A percentile compares a stretch with the other conserved stretches of the same genome.
phyloP scores from a whole-genome alignment of 305 asterid species.

The Fraxinus floribunda region DNA sequence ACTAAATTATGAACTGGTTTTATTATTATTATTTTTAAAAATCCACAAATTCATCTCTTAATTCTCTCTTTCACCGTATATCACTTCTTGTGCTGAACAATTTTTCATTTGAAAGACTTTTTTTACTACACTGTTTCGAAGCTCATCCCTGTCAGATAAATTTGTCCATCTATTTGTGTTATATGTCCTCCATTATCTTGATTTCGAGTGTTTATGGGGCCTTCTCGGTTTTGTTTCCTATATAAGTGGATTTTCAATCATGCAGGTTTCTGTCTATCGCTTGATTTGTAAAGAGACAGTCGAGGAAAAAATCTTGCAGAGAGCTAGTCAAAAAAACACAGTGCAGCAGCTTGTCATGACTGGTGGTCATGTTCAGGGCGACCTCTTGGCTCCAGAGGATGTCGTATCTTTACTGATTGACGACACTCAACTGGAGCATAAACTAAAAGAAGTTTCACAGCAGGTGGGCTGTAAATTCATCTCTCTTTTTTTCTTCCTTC shows the following conservation, averaged over 20 bases:
- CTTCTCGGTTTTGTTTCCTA: background rate
- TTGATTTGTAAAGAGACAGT: constrained; percentile 89
- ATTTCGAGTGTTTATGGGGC: background rate
- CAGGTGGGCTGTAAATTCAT: constrained; percentile 47
- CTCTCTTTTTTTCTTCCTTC: background rate
- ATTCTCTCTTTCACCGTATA: background rate
- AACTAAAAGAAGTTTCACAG: constrained; percentile 81
- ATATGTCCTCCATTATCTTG: background rate
- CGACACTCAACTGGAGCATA: constrained; percentile 91
- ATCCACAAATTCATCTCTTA: background rate
- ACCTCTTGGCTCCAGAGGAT: constrained; percentile 94
- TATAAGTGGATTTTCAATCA: constrained; percentile 3
- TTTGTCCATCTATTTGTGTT: background rate
- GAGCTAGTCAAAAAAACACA: constrained; percentile 93
- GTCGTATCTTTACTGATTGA: constrained; percentile 90
- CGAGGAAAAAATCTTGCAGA: constrained; percentile 89
- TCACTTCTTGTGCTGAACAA: background rate
- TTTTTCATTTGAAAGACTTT: background rate
- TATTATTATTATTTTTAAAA: no score
- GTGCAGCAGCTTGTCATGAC: constrained; percentile 99
- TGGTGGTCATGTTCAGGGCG: constrained; percentile 98
- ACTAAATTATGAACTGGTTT: background rate
- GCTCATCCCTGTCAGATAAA: background rate
- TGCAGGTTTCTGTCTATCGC: constrained; percentile 88
- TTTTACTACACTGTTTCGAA: background rate